phyloP scores from a whole-genome alignment of 805 yeast genomes.

The Priceomyces carsonii region DNA sequence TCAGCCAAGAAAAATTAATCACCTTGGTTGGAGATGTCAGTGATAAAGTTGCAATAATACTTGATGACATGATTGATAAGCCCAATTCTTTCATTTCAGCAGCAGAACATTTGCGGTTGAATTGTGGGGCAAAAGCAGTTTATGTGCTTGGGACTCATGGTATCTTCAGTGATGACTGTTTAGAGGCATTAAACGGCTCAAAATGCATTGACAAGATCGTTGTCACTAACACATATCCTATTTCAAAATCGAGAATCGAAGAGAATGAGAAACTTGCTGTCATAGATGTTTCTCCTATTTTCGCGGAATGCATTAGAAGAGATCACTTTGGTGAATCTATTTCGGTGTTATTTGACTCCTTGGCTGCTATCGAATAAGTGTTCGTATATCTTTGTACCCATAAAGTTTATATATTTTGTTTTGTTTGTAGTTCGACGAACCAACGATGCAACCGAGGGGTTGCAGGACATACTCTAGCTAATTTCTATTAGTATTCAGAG shows the following conservation, averaged over 20 bases:
- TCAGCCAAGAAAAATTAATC: conserved; percentile 78
- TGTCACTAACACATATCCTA: conserved; percentile 96
- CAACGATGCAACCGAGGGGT: conserved; percentile 57
- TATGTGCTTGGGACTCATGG: conserved; percentile 96
- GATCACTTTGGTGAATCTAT: conserved; percentile 98
- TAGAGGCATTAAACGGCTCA: conserved; percentile 75
- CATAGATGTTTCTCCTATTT: conserved; percentile 91
- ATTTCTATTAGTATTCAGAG: conserved; percentile 17
- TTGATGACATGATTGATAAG: conserved; percentile 97
- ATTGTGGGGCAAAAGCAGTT: conserved; percentile 94
- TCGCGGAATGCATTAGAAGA: conserved; percentile 98
- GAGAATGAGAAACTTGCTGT: conserved; percentile 72
- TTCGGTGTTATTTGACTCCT: conserved; percentile 86
- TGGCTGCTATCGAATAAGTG: conserved; percentile 53
- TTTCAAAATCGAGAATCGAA: conserved; percentile 58
- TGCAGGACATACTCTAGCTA: conserved; percentile 47
- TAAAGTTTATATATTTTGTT: background rate
- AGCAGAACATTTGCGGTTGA: conserved; percentile 93
- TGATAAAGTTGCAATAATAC: conserved; percentile 85
- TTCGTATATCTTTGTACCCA: background rate
- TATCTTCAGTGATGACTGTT: conserved; percentile 82
- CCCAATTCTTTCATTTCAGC: conserved; percentile 94
- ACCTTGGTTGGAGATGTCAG: conserved; percentile 96
- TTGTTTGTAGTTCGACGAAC: conserved; percentile 15
- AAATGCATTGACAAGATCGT: conserved; percentile 87